A percentile compares a stretch with the other conserved stretches of the same genome.
Conservation (phyloP, 2,329 filamentous ascomycete genomes). For the Byssothecium circinans region DNA sequence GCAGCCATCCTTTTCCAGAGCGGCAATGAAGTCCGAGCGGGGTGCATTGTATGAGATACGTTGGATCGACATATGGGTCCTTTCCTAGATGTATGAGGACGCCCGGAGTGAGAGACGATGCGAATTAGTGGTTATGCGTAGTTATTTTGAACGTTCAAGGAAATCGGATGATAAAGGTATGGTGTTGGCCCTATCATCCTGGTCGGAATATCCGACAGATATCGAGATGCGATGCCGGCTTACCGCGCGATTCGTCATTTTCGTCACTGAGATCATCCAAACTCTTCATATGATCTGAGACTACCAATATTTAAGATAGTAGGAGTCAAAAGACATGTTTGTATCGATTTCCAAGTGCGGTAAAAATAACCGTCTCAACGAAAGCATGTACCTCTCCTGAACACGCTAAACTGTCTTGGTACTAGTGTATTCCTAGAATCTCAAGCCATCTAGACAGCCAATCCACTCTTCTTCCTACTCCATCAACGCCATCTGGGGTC, state of each 20-base stretch:
- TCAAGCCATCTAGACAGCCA: too few species aligned
- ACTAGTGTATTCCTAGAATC: too few species aligned
- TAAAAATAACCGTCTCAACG: too few species aligned
- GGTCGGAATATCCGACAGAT: neutral
- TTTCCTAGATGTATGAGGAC: too few species aligned
- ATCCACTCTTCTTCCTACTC: too few species aligned
- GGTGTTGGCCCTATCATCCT: neutral
- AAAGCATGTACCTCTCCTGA: too few species aligned
- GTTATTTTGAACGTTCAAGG: neutral
- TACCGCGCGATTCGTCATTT: neutral
- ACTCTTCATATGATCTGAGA: too few species aligned
- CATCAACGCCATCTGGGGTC: too few species aligned
- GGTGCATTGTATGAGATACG: constrained; percentile 14
- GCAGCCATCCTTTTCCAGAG: constrained; percentile 39
- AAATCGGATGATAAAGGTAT: neutral
- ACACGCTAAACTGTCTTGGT: too few species aligned
- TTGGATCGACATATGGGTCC: constrained; percentile 16
- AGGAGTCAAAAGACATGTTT: too few species aligned
- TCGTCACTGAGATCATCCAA: neutral
- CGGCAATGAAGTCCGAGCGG: constrained; percentile 29
- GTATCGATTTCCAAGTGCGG: too few species aligned
- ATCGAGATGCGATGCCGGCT: neutral
- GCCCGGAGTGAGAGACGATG: neutral
- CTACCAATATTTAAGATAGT: too few species aligned
- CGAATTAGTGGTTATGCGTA: neutral